Conservation (phyloP, 106 monocot genomes). For the Hemerocallis citrina region DNA sequence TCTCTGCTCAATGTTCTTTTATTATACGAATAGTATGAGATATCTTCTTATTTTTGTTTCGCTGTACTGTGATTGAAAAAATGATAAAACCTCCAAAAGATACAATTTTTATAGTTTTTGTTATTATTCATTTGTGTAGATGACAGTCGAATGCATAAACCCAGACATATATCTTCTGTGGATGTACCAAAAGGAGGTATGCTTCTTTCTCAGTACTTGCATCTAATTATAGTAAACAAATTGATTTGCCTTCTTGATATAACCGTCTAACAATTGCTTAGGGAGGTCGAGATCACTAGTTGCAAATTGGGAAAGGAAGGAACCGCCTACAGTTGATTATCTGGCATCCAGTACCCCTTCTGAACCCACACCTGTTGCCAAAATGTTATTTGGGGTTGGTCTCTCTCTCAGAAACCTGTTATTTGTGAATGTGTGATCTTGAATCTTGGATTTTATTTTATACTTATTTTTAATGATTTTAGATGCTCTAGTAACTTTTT, state of each 20-base stretch:
- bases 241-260: neutral
- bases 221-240: neutral
- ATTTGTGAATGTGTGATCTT: neutral
- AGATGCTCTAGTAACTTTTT: neutral
- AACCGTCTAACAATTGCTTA: slow-evolving; percentile 14
- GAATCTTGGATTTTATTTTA: neutral
- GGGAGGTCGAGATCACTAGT: slow-evolving; percentile 53
- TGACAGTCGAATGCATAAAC: slow-evolving; percentile 44
- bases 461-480: no score
- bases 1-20: no score
- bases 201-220: neutral
- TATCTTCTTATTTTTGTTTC: no score
- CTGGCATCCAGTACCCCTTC: slow-evolving; percentile 26
- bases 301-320: slow-evolving; percentile 55
- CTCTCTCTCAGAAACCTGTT: neutral
- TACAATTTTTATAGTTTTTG: neutral
- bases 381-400: neutral
- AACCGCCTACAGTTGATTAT: slow-evolving; percentile 34
- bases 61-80: neutral
- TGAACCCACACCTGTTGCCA: slow-evolving; percentile 6
- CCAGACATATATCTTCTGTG: slow-evolving; percentile 34
- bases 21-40: no score
- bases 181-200: slow-evolving; percentile 68
- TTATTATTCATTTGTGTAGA: slow-evolving; percentile 23
- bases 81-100: neutral